Percentiles rank a stretch among this genome's conserved stretches.
Evolutionary conservation across 2,329 filamentous ascomycete species (phyloP).

Genomic region (Fusarium chaquense): DNA sequence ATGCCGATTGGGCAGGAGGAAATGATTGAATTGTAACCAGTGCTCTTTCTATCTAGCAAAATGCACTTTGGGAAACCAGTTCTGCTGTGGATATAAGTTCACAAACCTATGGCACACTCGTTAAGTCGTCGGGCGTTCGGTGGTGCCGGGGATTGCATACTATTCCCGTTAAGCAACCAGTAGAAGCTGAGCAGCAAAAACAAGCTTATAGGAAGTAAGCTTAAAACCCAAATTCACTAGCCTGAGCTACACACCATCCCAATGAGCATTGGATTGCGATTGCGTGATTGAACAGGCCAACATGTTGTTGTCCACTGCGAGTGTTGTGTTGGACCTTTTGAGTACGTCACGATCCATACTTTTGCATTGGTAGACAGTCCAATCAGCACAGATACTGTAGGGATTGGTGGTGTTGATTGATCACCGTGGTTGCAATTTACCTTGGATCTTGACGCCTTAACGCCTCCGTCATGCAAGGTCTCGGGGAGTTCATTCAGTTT

Average conservation of each 20-base stretch:
- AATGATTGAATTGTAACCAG: not conserved
- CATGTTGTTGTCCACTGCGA: not conserved
- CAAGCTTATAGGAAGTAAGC: constrained; percentile 34
- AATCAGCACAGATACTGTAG: constrained; percentile 5
- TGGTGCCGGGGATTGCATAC: constrained; percentile 8
- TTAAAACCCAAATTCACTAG: constrained; percentile 17
- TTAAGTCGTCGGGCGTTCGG: not conserved
- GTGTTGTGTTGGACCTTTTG: not conserved
- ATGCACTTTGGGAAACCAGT: constrained; percentile 17
- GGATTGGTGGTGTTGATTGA: constrained; percentile 9
- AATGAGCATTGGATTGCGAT: constrained; percentile 21
- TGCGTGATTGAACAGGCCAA: constrained; percentile 16
- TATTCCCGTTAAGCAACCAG: constrained; percentile 19
- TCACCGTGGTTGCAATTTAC: not conserved
- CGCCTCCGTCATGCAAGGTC: constrained; percentile 3
- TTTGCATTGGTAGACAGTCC: not conserved
- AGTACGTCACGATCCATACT: constrained; percentile 1
- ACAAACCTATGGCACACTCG: not conserved
- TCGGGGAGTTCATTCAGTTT: constrained; percentile 25
- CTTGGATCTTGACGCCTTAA: constrained; percentile 7
- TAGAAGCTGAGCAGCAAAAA: constrained; percentile 26
- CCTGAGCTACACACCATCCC: not conserved
- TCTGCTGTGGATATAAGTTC: constrained; percentile 34
- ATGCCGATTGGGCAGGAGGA: rapidly evolving
- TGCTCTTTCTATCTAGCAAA: constrained; percentile 29